Percentiles rank a stretch among this genome's conserved stretches.
These are phyloP conservation scores for Aspergillus nanangensis DNA, from an alignment of 495 filamentous ascomycete species.

Conservation along the genomic window DNA sequence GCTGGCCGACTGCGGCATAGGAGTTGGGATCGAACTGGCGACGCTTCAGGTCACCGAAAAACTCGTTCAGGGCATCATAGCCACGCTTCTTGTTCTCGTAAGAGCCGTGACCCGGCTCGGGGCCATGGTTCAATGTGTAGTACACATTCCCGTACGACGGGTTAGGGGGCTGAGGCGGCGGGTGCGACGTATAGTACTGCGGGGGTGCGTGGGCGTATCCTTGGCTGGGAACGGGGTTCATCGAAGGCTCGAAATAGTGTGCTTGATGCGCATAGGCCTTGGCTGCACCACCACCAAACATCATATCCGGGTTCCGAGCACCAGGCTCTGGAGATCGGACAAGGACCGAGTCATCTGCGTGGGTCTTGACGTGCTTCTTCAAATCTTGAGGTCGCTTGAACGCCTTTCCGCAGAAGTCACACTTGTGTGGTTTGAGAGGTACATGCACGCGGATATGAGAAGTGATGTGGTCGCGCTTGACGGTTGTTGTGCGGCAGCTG, in stretches of 20 bases:
- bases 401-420: conserved; percentile 95
- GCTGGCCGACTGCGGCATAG: conserved; percentile 75
- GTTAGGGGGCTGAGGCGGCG: conserved; percentile 42
- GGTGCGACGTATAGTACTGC: conserved; percentile 58
- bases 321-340: conserved; percentile 69
- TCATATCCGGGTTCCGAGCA: conserved; percentile 42
- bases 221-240: conserved; percentile 35
- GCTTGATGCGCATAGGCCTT: conserved; percentile 37
- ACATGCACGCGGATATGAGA: conserved; percentile 99
- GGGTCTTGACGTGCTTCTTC: conserved; percentile 99
- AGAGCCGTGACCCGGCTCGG: conserved; percentile 37
- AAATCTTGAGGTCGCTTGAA: conserved; percentile 99
- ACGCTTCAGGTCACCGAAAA: conserved; percentile 88
- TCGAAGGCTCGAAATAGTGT: conserved; percentile 41
- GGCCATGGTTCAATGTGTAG: conserved; percentile 58
- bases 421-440: conserved; percentile 96
- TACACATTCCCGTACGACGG: conserved; percentile 67
- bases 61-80: conserved; percentile 85
- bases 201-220: conserved; percentile 43
- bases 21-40: conserved; percentile 81
- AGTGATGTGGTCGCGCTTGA: conserved; percentile 99
- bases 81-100: conserved; percentile 74
- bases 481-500: conserved; percentile 89
- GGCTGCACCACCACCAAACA: conserved; percentile 45
- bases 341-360: conserved; percentile 93